Conservation (phyloP, 106 monocot species). For the Dendrobium nobile region DNA sequence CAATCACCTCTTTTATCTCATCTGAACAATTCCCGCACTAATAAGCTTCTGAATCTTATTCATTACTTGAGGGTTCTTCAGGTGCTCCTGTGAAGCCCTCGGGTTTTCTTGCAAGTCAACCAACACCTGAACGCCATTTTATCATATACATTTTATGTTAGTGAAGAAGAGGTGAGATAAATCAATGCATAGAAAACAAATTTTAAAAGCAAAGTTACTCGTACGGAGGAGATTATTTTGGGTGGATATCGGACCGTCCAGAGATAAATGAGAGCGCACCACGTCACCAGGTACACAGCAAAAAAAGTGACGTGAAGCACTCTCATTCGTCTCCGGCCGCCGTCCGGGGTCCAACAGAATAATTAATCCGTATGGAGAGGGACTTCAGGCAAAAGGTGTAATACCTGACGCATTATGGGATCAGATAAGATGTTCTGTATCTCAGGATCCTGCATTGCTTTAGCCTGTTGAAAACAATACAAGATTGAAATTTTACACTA, state of each 20-base stretch:
- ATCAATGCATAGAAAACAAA: no score
- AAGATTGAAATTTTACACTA: not conserved
- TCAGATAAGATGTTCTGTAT: slow-evolving; percentile 76
- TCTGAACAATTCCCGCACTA: slow-evolving; percentile 85
- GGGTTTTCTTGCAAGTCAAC: slow-evolving; percentile 85
- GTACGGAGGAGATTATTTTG: not conserved
- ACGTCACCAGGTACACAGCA: no score
- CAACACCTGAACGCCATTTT: slow-evolving; percentile 36
- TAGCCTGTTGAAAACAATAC: slow-evolving; percentile 30
- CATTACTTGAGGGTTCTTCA: slow-evolving; percentile 85
- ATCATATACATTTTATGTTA: not conserved
- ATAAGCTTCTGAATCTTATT: slow-evolving; percentile 85
- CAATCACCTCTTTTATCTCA: slow-evolving; percentile 33
- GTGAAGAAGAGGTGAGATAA: not conserved
- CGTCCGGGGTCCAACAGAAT: no score
- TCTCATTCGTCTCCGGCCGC: no score
- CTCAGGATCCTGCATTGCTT: slow-evolving; percentile 92
- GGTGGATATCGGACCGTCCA: no score
- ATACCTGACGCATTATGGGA: slow-evolving; percentile 89
- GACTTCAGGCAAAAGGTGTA: not conserved
- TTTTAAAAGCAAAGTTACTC: not conserved
- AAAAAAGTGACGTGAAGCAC: no score
- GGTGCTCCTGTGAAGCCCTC: slow-evolving; percentile 54
- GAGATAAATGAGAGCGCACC: no score
- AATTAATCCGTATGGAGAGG: not conserved